Percentiles rank a stretch among this genome's conserved stretches.
These are phyloP conservation scores for Anisogramma anomala DNA, from an alignment of 2,329 filamentous ascomycete genomes.

Conservation along the genomic window DNA sequence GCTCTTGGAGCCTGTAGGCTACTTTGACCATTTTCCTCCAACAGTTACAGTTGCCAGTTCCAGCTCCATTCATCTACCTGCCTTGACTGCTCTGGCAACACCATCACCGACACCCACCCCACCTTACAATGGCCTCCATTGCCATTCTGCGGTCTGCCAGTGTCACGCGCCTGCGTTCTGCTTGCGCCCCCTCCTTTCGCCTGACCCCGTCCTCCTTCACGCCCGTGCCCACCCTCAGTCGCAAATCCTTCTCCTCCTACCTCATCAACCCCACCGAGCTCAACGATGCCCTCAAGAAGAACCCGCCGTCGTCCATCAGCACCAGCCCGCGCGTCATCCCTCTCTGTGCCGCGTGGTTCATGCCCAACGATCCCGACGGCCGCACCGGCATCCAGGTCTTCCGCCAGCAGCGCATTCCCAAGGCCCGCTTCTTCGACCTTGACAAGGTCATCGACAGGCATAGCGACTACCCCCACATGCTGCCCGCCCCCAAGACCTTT, in stretches of 20 bases:
- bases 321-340: slow-evolving; percentile 76
- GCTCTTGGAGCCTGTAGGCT: background rate
- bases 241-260: slow-evolving; percentile 61
- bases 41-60: too few species aligned
- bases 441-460: slow-evolving; percentile 81
- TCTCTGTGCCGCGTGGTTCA: slow-evolving; percentile 88
- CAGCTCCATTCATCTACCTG: background rate
- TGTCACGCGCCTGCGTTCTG: slow-evolving; percentile 17
- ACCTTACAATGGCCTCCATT: slow-evolving; percentile 30
- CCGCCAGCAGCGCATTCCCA: slow-evolving; percentile 71
- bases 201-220: slow-evolving; percentile 9
- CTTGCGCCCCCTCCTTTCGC: slow-evolving; percentile 22
- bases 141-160: slow-evolving; percentile 32
- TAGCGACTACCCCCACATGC: slow-evolving; percentile 93
- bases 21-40: background rate
- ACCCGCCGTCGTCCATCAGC: slow-evolving; percentile 66
- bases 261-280: slow-evolving; percentile 79
- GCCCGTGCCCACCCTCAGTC: slow-evolving; percentile 23
- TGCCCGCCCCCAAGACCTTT: slow-evolving; percentile 71
- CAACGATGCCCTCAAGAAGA: slow-evolving; percentile 68
- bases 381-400: slow-evolving; percentile 74
- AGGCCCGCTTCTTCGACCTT: slow-evolving; percentile 90
- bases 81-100: background rate
- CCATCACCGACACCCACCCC: background rate
- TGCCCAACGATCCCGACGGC: slow-evolving; percentile 66